Percentiles rank a stretch among this genome's conserved stretches.
Conservation (phyloP, 306 rosid species). For the Benincasa hispida region DNA sequence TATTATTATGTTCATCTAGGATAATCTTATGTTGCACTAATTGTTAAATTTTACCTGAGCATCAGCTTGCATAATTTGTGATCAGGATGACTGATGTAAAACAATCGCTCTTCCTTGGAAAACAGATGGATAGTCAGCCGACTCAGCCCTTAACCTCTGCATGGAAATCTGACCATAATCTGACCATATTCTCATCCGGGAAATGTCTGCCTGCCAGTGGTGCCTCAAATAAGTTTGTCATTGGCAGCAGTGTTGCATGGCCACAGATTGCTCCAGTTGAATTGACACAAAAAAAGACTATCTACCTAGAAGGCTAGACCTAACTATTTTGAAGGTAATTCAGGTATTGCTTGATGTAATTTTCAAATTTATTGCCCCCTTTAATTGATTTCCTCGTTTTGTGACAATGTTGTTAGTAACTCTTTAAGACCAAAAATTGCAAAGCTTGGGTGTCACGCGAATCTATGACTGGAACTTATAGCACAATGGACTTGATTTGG, state of each 20-base stretch:
- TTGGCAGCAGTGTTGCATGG: conserved; percentile 50
- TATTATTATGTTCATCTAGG: too few relatives aligned
- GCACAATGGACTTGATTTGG: neutral
- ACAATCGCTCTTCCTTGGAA: conserved; percentile 14
- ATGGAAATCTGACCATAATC: conserved; percentile 33
- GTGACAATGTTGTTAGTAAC: neutral
- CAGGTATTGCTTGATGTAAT: conserved; percentile 37
- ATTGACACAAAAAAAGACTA: conserved; percentile 41
- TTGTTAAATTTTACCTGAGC: neutral
- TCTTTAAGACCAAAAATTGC: neutral
- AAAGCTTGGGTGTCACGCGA: neutral
- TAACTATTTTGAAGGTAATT: conserved; percentile 45
- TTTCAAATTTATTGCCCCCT: neutral
- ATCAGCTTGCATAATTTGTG: conserved; percentile 12
- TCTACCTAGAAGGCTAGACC: conserved; percentile 27
- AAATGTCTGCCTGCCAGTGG: conserved; percentile 28
- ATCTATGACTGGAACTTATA: neutral
- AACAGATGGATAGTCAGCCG: conserved; percentile 33
- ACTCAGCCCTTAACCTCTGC: conserved; percentile 20
- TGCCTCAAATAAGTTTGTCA: conserved; percentile 46
- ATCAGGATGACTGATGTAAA: conserved; percentile 14
- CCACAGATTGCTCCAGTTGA: conserved; percentile 49
- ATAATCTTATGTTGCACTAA: neutral
- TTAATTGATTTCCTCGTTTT: neutral
- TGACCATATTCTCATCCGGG: conserved; percentile 29